Percentiles rank a stretch among this genome's conserved stretches.
Conservation (phyloP, 257 asterid species). For the Solanum raphanifolium region DNA sequence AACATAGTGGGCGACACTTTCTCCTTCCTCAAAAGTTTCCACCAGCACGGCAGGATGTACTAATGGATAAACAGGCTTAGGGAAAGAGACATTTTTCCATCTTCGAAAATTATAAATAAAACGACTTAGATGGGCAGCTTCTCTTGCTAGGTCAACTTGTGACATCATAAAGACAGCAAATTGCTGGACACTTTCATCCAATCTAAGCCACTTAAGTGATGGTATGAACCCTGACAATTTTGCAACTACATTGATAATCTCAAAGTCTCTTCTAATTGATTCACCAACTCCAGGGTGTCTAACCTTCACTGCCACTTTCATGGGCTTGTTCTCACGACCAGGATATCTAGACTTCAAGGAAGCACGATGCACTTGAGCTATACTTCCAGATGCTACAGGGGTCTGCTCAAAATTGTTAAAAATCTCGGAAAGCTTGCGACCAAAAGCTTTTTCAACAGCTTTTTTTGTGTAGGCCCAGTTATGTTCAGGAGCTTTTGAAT, state of each 20-base stretch:
- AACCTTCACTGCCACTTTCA: slow-evolving; percentile 77
- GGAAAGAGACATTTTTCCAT: slow-evolving; percentile 82
- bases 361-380: slow-evolving; percentile 89
- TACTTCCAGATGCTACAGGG: slow-evolving; percentile 92
- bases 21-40: slow-evolving; percentile 85
- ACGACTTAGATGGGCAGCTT: slow-evolving; percentile 87
- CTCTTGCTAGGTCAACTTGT: slow-evolving; percentile 86
- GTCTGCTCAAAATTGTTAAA: slow-evolving; percentile 71
- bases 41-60: slow-evolving; percentile 91
- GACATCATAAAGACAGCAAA: slow-evolving; percentile 89
- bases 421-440: slow-evolving; percentile 55
- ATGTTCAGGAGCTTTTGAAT: slow-evolving; percentile 85
- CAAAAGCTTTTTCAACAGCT: slow-evolving; percentile 65
- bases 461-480: slow-evolving; percentile 66
- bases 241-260: slow-evolving; percentile 59
- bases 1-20: slow-evolving; percentile 64
- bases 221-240: slow-evolving; percentile 58
- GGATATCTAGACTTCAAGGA: slow-evolving; percentile 42
- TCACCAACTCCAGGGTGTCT: slow-evolving; percentile 93
- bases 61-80: slow-evolving; percentile 82
- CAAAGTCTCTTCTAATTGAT: slow-evolving; percentile 76
- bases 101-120: slow-evolving; percentile 76
- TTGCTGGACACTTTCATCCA: slow-evolving; percentile 80
- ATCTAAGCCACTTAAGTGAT: slow-evolving; percentile 68
- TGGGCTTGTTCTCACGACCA: slow-evolving; percentile 52